Base-by-base conservation (phyloP, 106 monocot genomes). In the Alisma plantagoaquatica region DNA sequence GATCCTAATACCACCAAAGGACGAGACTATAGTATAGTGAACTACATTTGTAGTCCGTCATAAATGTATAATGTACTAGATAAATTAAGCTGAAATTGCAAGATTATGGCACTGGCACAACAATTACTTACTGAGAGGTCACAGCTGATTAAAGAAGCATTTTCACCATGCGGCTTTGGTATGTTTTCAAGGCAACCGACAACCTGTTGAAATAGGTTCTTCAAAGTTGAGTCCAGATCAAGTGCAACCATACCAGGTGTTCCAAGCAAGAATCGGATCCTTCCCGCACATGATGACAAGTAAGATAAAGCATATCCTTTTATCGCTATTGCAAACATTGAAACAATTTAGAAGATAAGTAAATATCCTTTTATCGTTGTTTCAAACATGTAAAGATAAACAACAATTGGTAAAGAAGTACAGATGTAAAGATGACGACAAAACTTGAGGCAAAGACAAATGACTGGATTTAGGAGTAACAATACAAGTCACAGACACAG, bases 171-270 rank as follows among this genome's bases (percentile, higher is more conserved):
- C 51, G 82, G 78, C 69, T 98, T 98, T 45, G 84, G 96, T 57
- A 98, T 61, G 31, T 76, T 90, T 62, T 98, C 89, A 35, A 98
- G 85, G 53, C 76, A 89, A 70, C 68, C 73, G 56, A 98, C 80
- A 53, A 98, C 63, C 76, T 98, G 84, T 52, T 89, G 89, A 79
- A 98, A 98, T 4, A 98, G 76, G 33, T 59, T 70, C 61, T 70
- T 81, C 69, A 98, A 74, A n/a, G 73, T 85, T 38, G 70, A 33
- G 63, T 98, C 89, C 11, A 98, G 65, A 47, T 90, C 96, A 67
- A 98, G 85, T 58, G 96, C 96, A 27, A 98, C 85, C 96, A 98
- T 98, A 22, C 96, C 96, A n/a, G 96, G 96, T 5, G 96, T 90
- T 30, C 78, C 81, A 60, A 98, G 83, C 51, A 98, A 77, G 67